Percentiles rank a stretch among this genome's conserved stretches.
These are phyloP conservation scores for Hygrocybe coccinea DNA, from an alignment of 768 basidiomycete species.

Conservation along the genomic window DNA sequence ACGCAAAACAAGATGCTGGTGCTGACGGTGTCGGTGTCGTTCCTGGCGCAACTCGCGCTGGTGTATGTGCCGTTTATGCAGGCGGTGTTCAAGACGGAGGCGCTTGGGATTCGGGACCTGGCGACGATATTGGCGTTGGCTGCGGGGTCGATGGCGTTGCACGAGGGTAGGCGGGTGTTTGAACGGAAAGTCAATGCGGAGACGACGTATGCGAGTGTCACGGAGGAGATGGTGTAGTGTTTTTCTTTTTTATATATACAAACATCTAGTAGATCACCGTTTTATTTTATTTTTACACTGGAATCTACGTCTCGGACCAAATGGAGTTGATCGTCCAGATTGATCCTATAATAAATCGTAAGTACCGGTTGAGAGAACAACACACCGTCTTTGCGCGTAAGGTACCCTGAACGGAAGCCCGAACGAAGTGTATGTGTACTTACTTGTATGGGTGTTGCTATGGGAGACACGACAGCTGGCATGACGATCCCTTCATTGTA, in stretches of 20 bases:
- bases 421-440: no score
- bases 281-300: no score
- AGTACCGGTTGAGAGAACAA: no score
- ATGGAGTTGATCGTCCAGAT: no score
- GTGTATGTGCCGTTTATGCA: slow-evolving; percentile 92
- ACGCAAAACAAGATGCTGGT: slow-evolving; percentile 86
- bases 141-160: slow-evolving; percentile 57
- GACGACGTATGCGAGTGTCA: slow-evolving; percentile 43
- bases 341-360: no score
- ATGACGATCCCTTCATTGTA: no score
- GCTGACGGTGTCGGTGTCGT: slow-evolving; percentile 81
- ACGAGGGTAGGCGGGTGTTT: slow-evolving; percentile 74
- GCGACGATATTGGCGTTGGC: slow-evolving; percentile 65
- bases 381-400: background rate
- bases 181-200: slow-evolving; percentile 61
- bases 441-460: no score
- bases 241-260: background rate
- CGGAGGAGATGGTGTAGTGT: slow-evolving; percentile 53
- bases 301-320: no score
- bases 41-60: slow-evolving; percentile 75
- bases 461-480: no score
- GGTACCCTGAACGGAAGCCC: background rate
- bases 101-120: slow-evolving; percentile 65
- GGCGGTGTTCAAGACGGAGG: slow-evolving; percentile 88
- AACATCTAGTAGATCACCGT: no score